Evolutionary conservation across 805 yeast genomes (phyloP).

Genomic region (Hagleromyces aurorensis): DNA sequence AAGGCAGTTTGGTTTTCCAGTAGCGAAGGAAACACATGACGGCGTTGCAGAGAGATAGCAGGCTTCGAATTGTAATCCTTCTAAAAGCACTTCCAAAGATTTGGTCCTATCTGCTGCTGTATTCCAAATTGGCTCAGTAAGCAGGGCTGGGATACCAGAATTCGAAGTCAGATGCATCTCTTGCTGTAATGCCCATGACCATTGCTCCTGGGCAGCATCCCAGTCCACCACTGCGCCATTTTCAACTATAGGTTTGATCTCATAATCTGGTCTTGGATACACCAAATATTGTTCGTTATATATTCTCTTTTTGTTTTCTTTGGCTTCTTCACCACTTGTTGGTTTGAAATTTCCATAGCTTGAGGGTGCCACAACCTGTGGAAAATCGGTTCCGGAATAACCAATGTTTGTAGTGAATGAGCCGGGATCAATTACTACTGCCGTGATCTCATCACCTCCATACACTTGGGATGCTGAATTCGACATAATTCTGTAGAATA

Average conservation of each 20-base stretch:
- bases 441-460: slow-evolving; percentile 76
- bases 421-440: slow-evolving; percentile 89
- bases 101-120: slow-evolving; percentile 55
- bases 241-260: slow-evolving; percentile 49
- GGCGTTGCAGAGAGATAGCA: slow-evolving; percentile 74
- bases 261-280: slow-evolving; percentile 44
- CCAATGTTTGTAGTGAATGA: slow-evolving; percentile 78
- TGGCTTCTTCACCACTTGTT: slow-evolving; percentile 13
- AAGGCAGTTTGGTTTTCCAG: slow-evolving; percentile 79
- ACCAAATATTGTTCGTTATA: slow-evolving; percentile 38
- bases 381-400: slow-evolving; percentile 87
- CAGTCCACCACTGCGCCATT: slow-evolving; percentile 69
- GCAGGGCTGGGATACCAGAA: slow-evolving; percentile 48
- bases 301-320: slow-evolving; percentile 18
- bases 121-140: slow-evolving; percentile 89
- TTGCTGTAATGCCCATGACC: slow-evolving; percentile 49
- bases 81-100: slow-evolving; percentile 65
- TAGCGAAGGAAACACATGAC: slow-evolving; percentile 82
- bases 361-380: slow-evolving; percentile 69
- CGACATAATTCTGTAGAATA: slow-evolving; percentile 25
- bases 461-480: slow-evolving; percentile 42
- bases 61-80: slow-evolving; percentile 66
- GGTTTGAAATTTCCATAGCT: slow-evolving; percentile 38
- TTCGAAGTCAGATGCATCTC: slow-evolving; percentile 40
- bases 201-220: slow-evolving; percentile 78